Base-by-base conservation (phyloP, 1,284 basidiomycete species). In the Rhodotorula sp. region DNA sequence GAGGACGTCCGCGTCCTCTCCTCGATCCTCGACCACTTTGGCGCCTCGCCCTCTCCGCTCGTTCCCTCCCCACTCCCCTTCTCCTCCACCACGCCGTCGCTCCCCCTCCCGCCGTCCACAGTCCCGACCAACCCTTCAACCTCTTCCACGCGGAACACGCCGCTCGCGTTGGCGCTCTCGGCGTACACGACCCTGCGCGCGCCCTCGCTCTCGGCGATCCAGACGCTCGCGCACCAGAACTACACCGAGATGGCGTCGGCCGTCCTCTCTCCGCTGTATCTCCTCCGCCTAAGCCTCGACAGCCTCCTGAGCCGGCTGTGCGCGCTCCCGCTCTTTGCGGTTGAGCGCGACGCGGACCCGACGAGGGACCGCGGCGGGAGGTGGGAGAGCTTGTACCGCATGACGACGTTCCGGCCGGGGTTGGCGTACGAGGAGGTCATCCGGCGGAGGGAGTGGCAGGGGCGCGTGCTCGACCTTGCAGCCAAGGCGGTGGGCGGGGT, bases 391-490 rank as follows among this genome's bases (percentile, higher is more conserved):
- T 85, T 97, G 65, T 99, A 99, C 82, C 91, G 91, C 46, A 96
- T 98, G 94, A 91, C 97, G 75, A 97, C 96, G 51, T 99, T 99
- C 84, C 87, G 94, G 53, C 92, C 93, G 57, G 95, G 97, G 81
- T 87, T 97, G 75, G 90, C 89, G 79, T 98, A 98, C 81, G 88
- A 89, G 70, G 87, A 86, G 51, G 91, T 87, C 56, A 85, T 86
- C 79, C 85, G 82, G 77, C 88, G 87, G 80, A 88, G 87, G 65
- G 83, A 81, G 74, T 83, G 84, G 77, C 92, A 94, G 82, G 51
- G 58, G 2, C 53, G 61, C 17, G 66, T 72, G 27, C 39, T 76
- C n/a, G 66, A 71, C 41, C 27, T 63, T 9, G 58, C 66, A 37
- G 61, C 61, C 5, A 55, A 62, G 55, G 55, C 13, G 3, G 44